These are phyloP conservation scores for Gossypium australe DNA, from an alignment of 345 rosid species.

Conservation along the genomic window DNA sequence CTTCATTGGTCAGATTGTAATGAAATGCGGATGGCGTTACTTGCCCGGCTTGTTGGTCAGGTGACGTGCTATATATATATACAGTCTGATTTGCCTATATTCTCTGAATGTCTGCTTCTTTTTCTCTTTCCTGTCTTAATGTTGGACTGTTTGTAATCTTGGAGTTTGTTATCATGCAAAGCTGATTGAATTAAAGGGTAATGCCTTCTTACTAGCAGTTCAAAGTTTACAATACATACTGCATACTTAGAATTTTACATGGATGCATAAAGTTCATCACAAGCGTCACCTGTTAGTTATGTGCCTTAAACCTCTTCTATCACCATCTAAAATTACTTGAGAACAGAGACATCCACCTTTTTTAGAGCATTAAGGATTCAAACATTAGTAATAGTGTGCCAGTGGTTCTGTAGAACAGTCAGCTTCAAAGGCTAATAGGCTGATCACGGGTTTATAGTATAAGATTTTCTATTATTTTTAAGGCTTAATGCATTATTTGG, in stretches of 20 bases:
- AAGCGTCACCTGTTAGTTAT: not conserved
- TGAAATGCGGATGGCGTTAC: conserved; percentile 54
- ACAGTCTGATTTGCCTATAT: conserved; percentile 1
- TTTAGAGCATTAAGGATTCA: not conserved
- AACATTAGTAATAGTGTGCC: not conserved
- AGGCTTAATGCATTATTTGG: too few species aligned
- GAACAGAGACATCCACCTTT: not conserved
- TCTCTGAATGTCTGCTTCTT: not conserved
- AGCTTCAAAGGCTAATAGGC: not conserved
- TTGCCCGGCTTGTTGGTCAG: conserved; percentile 83
- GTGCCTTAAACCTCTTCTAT: not conserved
- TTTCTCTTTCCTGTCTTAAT: not conserved
- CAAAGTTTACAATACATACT: not conserved
- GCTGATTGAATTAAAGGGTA: not conserved
- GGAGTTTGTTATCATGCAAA: not conserved
- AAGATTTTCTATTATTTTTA: not conserved
- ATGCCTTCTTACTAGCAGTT: not conserved
- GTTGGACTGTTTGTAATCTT: not conserved
- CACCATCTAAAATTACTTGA: not conserved
- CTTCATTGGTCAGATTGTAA: conserved; percentile 45
- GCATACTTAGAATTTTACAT: conserved; percentile 5
- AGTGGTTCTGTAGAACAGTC: not conserved
- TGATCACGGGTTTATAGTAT: not conserved
- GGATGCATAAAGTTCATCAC: not conserved
- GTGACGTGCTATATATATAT: conserved; percentile 25